phyloP scores from a whole-genome alignment of 306 rosid species.

The Quercus alba region DNA sequence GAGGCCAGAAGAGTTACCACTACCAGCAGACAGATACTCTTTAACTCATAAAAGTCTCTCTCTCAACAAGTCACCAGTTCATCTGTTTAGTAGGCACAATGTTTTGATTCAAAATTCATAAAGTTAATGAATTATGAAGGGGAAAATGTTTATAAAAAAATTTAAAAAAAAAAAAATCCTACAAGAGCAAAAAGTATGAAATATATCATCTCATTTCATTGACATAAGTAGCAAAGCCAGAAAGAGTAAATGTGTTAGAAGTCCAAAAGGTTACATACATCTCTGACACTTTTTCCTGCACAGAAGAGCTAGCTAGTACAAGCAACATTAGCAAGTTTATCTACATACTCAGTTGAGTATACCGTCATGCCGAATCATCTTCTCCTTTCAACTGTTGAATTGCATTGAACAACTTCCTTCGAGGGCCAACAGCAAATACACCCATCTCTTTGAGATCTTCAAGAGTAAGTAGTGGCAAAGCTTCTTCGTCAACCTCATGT shows the following conservation, averaged over 20 bases:
- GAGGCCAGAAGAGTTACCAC: background rate
- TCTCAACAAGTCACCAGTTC: background rate
- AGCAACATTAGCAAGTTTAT: constrained; percentile 3
- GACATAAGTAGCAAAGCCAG: background rate
- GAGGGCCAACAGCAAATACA: constrained; percentile 31
- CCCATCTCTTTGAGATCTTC: constrained; percentile 52
- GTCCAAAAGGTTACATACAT: constrained; percentile 18
- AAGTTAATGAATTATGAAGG: background rate
- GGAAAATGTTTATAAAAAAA: background rate
- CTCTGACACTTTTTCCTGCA: constrained; percentile 6
- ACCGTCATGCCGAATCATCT: constrained; percentile 7
- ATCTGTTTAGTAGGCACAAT: background rate
- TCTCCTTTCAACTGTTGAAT: constrained; percentile 25
- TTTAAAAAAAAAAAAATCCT: background rate
- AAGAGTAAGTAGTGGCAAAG: constrained; percentile 36
- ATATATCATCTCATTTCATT: background rate
- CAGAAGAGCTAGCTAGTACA: background rate
- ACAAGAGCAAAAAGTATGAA: background rate
- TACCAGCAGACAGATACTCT: background rate
- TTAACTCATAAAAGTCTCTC: background rate
- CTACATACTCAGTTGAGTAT: constrained; percentile 2
- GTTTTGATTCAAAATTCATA: background rate
- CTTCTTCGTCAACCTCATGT: constrained; percentile 47
- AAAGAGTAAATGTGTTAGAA: constrained; percentile 18
- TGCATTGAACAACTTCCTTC: constrained; percentile 34